Conservation (phyloP, 139 green algal species). For the Coelastrella sp. region DNA sequence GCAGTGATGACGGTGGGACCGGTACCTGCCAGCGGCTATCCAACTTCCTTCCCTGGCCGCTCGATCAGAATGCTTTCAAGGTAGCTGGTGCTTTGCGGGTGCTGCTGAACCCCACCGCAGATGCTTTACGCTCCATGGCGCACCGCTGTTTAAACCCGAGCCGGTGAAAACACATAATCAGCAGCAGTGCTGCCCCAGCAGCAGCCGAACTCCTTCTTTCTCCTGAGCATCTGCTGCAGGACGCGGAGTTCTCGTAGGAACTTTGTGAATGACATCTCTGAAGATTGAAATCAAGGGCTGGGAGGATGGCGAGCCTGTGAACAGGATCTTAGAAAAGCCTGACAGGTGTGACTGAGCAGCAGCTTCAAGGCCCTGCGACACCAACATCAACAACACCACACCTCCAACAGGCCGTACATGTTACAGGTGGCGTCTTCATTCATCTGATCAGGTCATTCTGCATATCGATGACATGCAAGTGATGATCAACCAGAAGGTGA, state of each 20-base stretch:
- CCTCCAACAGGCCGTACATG: neutral
- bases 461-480: conserved; percentile 33
- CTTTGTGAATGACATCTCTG: neutral
- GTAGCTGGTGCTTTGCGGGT: too few species aligned
- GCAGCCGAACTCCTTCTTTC: neutral
- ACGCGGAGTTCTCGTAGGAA: too few species aligned
- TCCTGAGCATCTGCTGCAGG: neutral
- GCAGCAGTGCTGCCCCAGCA: too few species aligned
- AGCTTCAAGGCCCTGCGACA: neutral
- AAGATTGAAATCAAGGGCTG: conserved; percentile 20
- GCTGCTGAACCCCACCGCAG: too few species aligned
- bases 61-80: too few species aligned
- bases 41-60: too few species aligned
- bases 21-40: too few species aligned
- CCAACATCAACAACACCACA: neutral
- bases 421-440: conserved; percentile 30
- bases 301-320: conserved; percentile 43
- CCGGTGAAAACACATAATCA: too few species aligned
- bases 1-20: too few species aligned
- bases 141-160: too few species aligned
- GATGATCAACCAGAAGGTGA: conserved; percentile 48
- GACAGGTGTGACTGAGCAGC: neutral
- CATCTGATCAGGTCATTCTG: conserved; percentile 35
- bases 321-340: conserved; percentile 31
- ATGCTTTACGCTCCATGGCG: too few species aligned